Base-by-base conservation (phyloP, 1,284 basidiomycete species). In the Fistulinella cinereoalba region DNA sequence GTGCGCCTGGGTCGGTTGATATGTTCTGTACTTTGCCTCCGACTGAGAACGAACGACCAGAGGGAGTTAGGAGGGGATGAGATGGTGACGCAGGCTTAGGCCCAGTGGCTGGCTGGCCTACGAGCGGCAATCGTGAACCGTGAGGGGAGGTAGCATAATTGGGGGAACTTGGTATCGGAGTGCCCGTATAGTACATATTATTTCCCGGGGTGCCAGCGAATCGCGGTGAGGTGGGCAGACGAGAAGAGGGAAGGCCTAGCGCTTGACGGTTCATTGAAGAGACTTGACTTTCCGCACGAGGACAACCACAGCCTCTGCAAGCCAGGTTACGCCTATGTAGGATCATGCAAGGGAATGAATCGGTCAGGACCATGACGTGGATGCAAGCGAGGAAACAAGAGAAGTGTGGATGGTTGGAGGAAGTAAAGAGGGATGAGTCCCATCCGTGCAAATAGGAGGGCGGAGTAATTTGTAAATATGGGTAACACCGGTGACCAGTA, bases 11-110 rank as follows among this genome's bases (percentile, higher is more conserved):
- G 58, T 91, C 84, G 31, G 56, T 69, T 16, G 85, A 88, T 49
- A 91, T 66, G 58, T 90, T 89, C 56, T 83, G 84, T 12, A 90
- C 85, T 51, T 79, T 79, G 9, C 88, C 88, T 43, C 86, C 85
- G 22, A 77, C 65, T 36, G 83, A 80, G 52, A 91, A 82, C 7
- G 80, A 77, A 15, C 83, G 77, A 1, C 88, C 88, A 15, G 85
- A 88, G 4, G 88, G 88, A 4, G 88, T 90, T 49, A 91, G 75
- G 37, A 87, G 71, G 18, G 83, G 84, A 50, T 84, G 82, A 27
- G 75, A 62, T 34, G 69, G 65, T 5, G 66, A 60, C 41, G 62
- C 59, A 15, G 66, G 57, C 55, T 68, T 68, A 22, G 58, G 29
- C 24, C 48, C 47, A 42, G 49, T 24, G 42, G 27, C 45, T 38